Evolutionary conservation across 2,329 filamentous ascomycete genomes (phyloP).

Genomic region (Pseudodiploospora longispora): DNA sequence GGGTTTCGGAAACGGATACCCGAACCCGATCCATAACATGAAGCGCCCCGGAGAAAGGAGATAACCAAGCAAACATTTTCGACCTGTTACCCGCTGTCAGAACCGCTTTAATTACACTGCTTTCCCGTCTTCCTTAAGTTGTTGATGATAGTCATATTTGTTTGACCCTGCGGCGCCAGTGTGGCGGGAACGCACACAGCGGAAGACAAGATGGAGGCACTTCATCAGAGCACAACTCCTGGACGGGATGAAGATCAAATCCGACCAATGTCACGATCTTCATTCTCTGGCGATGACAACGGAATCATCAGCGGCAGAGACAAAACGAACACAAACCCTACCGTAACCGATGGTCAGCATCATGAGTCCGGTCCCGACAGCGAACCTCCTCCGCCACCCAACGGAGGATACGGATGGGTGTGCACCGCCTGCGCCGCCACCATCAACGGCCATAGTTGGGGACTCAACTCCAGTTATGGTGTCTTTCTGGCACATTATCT

Average conservation of each 20-base stretch:
- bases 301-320: not conserved
- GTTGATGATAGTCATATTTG: no score
- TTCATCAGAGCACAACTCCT: no score
- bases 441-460: conserved; percentile 67
- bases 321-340: conserved; percentile 1
- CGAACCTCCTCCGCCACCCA: conserved; percentile 33
- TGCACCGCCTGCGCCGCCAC: conserved; percentile 31
- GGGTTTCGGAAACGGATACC: no score
- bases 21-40: no score
- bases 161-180: no score
- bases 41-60: no score
- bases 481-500: conserved; percentile 52
- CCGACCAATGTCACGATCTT: not conserved
- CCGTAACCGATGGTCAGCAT: not conserved
- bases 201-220: no score
- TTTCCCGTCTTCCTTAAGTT: no score
- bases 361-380: not conserved
- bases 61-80: no score
- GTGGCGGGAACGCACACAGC: no score
- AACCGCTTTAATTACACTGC: no score
- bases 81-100: no score
- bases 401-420: conserved; percentile 52
- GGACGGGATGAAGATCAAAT: not conserved
- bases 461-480: conserved; percentile 48
- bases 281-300: not conserved